These are phyloP conservation scores for Nasturtium officinale DNA, from an alignment of 345 rosid genomes.

Conservation along the genomic window DNA sequence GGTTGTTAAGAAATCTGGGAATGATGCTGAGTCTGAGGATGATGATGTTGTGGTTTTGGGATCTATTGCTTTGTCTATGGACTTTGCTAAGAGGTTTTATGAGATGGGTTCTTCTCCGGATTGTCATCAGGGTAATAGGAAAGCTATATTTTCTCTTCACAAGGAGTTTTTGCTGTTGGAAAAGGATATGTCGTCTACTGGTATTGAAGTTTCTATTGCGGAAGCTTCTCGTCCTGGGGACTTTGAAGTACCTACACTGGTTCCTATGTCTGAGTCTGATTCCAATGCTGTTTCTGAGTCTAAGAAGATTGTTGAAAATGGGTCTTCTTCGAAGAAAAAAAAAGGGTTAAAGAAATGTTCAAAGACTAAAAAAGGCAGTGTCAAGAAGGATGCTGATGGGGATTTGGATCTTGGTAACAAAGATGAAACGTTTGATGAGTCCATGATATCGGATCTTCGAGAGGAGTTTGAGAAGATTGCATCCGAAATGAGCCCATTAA, in stretches of 20 bases:
- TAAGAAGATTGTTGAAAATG: slow-evolving; percentile 40
- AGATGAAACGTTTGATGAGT: slow-evolving; percentile 48
- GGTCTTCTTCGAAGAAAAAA: slow-evolving; percentile 33
- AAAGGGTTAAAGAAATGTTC: slow-evolving; percentile 55
- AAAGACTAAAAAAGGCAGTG: slow-evolving; percentile 52
- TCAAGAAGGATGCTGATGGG: slow-evolving; percentile 40
- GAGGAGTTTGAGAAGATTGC: slow-evolving; percentile 92
- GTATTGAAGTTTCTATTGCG: slow-evolving; percentile 53
- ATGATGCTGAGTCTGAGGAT: slow-evolving; percentile 47
- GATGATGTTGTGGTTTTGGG: slow-evolving; percentile 65
- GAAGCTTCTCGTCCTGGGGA: slow-evolving; percentile 38
- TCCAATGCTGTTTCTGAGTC: slow-evolving; percentile 28
- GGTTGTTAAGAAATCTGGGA: slow-evolving; percentile 52
- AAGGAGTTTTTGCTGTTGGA: slow-evolving; percentile 74
- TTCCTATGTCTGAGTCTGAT: slow-evolving; percentile 48
- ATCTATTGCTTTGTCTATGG: slow-evolving; percentile 56
- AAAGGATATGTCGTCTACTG: slow-evolving; percentile 56
- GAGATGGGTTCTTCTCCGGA: slow-evolving; percentile 75
- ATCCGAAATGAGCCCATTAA: slow-evolving; percentile 57
- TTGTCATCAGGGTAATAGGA: slow-evolving; percentile 89
- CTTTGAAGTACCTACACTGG: slow-evolving; percentile 58
- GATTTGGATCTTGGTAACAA: slow-evolving; percentile 31
- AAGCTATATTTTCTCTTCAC: slow-evolving; percentile 60
- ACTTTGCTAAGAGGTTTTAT: slow-evolving; percentile 61
- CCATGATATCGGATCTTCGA: slow-evolving; percentile 79